These are phyloP conservation scores for Aspergillus proliferans DNA, from an alignment of 2,329 filamentous ascomycete genomes.

Conservation along the genomic window DNA sequence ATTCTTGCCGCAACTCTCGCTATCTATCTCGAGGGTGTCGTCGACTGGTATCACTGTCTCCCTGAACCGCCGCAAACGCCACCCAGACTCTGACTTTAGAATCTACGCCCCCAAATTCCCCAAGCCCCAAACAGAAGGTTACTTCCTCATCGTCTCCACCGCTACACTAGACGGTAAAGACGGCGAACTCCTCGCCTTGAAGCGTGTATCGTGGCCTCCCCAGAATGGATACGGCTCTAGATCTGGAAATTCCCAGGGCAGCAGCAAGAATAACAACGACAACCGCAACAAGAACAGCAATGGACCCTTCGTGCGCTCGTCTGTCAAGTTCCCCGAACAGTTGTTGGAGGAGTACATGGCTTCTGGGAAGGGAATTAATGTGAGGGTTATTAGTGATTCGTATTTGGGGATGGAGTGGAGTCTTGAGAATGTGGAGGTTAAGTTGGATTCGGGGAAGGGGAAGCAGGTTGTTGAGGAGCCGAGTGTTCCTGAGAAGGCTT, in stretches of 20 bases:
- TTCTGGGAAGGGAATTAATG: conserved; percentile 55
- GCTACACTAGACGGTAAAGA: conserved; percentile 36
- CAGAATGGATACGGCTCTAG: neutral
- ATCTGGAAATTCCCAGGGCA: conserved; percentile 17
- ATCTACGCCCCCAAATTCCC: conserved; percentile 87
- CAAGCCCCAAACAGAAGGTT: conserved; percentile 90
- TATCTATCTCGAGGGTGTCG: conserved; percentile 57
- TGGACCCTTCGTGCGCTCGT: conserved; percentile 19
- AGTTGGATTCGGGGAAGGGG: conserved; percentile 24
- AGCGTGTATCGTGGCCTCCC: conserved; percentile 70
- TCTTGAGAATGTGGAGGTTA: conserved; percentile 46
- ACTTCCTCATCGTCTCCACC: conserved; percentile 70
- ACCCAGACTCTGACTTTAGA: conserved; percentile 60
- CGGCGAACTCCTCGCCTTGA: conserved; percentile 79
- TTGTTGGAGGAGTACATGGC: conserved; percentile 11
- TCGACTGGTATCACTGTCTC: conserved; percentile 52
- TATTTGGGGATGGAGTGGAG: conserved; percentile 71
- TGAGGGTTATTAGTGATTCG: conserved; percentile 76
- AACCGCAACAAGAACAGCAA: conserved; percentile 10
- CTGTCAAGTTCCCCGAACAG: conserved; percentile 25
- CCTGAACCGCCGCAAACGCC: conserved; percentile 61
- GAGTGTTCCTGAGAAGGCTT: conserved; percentile 12
- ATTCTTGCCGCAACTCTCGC: conserved; percentile 61
- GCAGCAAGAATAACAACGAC: conserved; percentile 5
- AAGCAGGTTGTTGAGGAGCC: conserved; percentile 7